Evolutionary conservation across 805 yeast genomes (phyloP).

Genomic region (Pichia eremophila): DNA sequence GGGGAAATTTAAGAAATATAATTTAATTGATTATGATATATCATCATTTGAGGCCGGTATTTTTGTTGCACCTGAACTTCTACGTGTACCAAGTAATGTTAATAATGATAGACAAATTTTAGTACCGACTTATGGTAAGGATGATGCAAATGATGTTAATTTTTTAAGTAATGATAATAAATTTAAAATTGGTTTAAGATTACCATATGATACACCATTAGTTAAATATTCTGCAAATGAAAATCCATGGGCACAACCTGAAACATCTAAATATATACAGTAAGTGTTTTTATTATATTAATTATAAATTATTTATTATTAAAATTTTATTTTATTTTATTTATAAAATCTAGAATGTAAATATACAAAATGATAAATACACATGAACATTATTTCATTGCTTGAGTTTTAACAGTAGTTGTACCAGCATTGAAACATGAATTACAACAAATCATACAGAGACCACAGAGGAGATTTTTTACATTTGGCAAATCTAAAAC

Average conservation of each 20-base stretch:
- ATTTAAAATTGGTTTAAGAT: slow-evolving; percentile 29
- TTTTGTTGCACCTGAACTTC: slow-evolving; percentile 29
- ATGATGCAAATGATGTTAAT: slow-evolving; percentile 13
- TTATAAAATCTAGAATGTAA: background rate
- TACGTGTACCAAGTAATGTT: slow-evolving; percentile 6
- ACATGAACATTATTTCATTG: background rate
- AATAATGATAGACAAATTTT: slow-evolving; percentile 16
- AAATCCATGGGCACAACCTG: slow-evolving; percentile 38
- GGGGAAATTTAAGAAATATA: slow-evolving; percentile 39
- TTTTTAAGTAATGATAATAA: background rate
- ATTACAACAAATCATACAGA: slow-evolving; percentile 5
- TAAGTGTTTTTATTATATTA: background rate
- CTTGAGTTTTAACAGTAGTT: slow-evolving; percentile 1
- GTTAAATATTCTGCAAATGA: slow-evolving; percentile 30
- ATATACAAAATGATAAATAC: no score
- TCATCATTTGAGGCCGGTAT: slow-evolving; percentile 50
- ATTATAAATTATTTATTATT: no score
- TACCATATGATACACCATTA: slow-evolving; percentile 51
- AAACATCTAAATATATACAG: slow-evolving; percentile 5
- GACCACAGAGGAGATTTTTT: background rate
- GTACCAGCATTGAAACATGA: slow-evolving; percentile 4
- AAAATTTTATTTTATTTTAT: background rate
- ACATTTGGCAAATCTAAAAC: slow-evolving; percentile 8
- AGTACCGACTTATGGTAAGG: slow-evolving; percentile 36
- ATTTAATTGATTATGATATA: slow-evolving; percentile 24